phyloP scores from a whole-genome alignment of 768 basidiomycete species.

The Termitomyces eurrhizus region DNA sequence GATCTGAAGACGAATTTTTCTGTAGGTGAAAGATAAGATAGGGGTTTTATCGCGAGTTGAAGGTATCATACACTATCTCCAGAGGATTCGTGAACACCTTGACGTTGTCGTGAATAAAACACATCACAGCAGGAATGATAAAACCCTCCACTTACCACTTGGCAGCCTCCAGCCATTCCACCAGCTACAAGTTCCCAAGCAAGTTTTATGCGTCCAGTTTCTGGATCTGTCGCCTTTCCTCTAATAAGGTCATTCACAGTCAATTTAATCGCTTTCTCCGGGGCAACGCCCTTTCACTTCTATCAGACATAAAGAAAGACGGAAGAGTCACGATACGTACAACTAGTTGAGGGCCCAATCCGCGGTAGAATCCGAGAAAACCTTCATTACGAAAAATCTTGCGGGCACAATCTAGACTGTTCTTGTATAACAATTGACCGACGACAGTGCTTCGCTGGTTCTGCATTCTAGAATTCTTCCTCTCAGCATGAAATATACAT shows the following conservation, averaged over 20 bases:
- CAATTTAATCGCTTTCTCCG: constrained; percentile 97
- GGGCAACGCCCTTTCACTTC: constrained; percentile 75
- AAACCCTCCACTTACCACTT: constrained; percentile 71
- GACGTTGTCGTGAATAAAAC: constrained; percentile 10
- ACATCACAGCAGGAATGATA: neutral
- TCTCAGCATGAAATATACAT: neutral
- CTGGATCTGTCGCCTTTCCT: constrained; percentile 81
- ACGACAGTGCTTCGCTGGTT: constrained; percentile 97
- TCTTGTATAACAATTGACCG: constrained; percentile 95
- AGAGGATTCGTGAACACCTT: constrained; percentile 97
- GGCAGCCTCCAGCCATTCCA: constrained; percentile 91
- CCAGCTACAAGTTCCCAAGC: constrained; percentile 91
- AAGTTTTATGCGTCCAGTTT: constrained; percentile 92
- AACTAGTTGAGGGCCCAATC: constrained; percentile 90
- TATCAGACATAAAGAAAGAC: neutral
- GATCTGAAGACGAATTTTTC: constrained; percentile 92
- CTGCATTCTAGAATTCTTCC: constrained; percentile 65
- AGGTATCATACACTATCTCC: constrained; percentile 77
- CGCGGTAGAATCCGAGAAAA: constrained; percentile 92
- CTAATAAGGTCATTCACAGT: constrained; percentile 94
- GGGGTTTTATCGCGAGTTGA: constrained; percentile 2
- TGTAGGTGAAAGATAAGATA: constrained; percentile 25
- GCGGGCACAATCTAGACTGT: constrained; percentile 88
- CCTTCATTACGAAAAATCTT: constrained; percentile 97
- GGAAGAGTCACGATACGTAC: constrained; percentile 37